phyloP scores from a whole-genome alignment of 176 grass and related monocot species.

The Musa schizocarpa region DNA sequence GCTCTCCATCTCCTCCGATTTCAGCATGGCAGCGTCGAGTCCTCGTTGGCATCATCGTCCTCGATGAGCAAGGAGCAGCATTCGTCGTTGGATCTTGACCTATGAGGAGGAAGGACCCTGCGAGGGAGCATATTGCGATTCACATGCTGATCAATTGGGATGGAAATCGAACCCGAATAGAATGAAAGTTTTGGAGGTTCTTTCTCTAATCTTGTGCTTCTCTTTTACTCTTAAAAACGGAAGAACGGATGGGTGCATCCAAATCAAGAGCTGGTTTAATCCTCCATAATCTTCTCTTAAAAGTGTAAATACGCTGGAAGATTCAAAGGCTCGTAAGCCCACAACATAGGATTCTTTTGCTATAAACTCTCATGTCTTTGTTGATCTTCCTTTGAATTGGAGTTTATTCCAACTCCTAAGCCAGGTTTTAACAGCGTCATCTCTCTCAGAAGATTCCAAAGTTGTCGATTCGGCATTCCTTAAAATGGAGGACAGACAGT shows the following conservation, averaged over 20 bases:
- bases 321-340: no score
- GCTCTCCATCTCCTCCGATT: conserved; percentile 10
- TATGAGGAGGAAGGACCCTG: conserved; percentile 3
- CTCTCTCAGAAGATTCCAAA: neutral
- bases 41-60: conserved; percentile 23
- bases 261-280: neutral
- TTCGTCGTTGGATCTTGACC: conserved; percentile 70
- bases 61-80: conserved; percentile 46
- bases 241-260: no score
- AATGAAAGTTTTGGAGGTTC: no score
- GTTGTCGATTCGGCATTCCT: neutral
- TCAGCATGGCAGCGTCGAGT: conserved; percentile 12
- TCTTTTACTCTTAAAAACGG: no score
- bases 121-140: conserved; percentile 10
- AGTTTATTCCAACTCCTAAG: neutral
- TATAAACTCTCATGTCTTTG: no score
- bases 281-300: neutral
- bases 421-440: neutral
- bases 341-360: no score
- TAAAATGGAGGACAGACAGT: neutral
- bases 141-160: neutral
- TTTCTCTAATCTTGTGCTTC: no score
- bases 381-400: neutral
- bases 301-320: neutral
- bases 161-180: neutral